Base-by-base conservation (phyloP, 2,329 filamentous ascomycete genomes). In the Paradendryphiella salina region DNA sequence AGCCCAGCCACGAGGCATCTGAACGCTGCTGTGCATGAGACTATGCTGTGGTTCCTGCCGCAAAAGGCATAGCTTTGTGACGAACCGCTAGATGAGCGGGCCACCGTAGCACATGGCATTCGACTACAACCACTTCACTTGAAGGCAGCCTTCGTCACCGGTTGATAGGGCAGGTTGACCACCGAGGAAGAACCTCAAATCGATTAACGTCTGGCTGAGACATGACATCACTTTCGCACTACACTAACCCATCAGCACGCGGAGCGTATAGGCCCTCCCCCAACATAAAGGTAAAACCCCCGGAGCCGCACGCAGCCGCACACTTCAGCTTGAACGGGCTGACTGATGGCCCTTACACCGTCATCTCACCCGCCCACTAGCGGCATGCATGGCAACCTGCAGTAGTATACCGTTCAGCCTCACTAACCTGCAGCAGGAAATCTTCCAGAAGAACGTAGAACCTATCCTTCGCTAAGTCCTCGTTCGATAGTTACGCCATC, bases 281-380 rank as follows among this genome's bases (percentile, higher is more conserved):
- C 23, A 51, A 14, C 28, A 10, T 18, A 47, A 35, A 43, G 48
- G n/a, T 41, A 33, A 51, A 51, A n/a, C n/a, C 44, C 31, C 17
- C 48, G 48, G 48, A 51, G 48, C 48, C 48, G 48, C 48, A 47
- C 36, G 17, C 37, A 40, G 48, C 48, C 48, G 48, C 48, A 51
- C 33, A n/a, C 18, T 35, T 29, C 23, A 21, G 13, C 37, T 38
- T 9, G 38, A 51, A 47, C 20, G 13, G 48, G 48, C 23, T 47
- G 37, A 21, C 48, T 43, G 48, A 31, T n/a, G 11, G 14, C 14
- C 37, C 36, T 18, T 38, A 36, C 36, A 40, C 36, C 42, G 35
- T 47, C 32, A 38, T 39, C 48, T 46, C 31, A 32, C 26, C 48
- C 43, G 43, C 18, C 11, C 36, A 21, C 48, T 51, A 51, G 29